Percentiles rank a stretch among this genome's conserved stretches.
phyloP scores from a whole-genome alignment of 805 yeast species.

The Wickerhamomyces kurtzmanii region DNA sequence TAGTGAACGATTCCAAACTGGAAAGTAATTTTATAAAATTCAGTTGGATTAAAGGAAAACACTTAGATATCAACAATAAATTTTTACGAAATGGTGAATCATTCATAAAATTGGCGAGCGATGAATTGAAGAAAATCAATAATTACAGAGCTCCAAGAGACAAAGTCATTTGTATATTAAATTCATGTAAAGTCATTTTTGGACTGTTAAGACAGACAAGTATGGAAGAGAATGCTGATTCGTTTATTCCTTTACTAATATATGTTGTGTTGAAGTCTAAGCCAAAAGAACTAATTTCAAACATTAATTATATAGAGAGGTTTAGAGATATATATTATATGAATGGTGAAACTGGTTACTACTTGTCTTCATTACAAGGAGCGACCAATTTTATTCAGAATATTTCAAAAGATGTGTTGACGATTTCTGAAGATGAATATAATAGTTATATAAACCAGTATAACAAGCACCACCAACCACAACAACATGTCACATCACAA shows the following conservation, averaged over 20 bases:
- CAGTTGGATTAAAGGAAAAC: slow-evolving; percentile 63
- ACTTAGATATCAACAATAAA: slow-evolving; percentile 63
- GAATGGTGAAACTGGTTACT: slow-evolving; percentile 85
- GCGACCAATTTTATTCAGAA: slow-evolving; percentile 74
- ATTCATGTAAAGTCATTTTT: slow-evolving; percentile 88
- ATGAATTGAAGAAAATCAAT: slow-evolving; percentile 70
- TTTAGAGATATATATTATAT: slow-evolving; percentile 69
- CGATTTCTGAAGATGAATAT: slow-evolving; percentile 51
- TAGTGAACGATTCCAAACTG: slow-evolving; percentile 47
- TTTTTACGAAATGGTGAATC: slow-evolving; percentile 36
- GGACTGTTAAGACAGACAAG: slow-evolving; percentile 65
- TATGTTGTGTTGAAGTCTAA: slow-evolving; percentile 66
- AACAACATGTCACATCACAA: slow-evolving; percentile 10
- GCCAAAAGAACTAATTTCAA: slow-evolving; percentile 59
- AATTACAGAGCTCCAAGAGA: slow-evolving; percentile 90
- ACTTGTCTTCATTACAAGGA: slow-evolving; percentile 81
- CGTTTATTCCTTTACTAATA: slow-evolving; percentile 83
- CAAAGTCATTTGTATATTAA: slow-evolving; percentile 82
- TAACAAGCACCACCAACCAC: slow-evolving; percentile 26
- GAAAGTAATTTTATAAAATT: slow-evolving; percentile 46
- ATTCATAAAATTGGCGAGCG: slow-evolving; percentile 57
- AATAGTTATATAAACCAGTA: slow-evolving; percentile 33
- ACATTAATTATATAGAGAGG: slow-evolving; percentile 75
- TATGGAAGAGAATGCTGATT: slow-evolving; percentile 82
- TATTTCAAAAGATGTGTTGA: slow-evolving; percentile 45